Base-by-base conservation (phyloP, 805 yeast species). In the Lipomyces chichibuensis region DNA sequence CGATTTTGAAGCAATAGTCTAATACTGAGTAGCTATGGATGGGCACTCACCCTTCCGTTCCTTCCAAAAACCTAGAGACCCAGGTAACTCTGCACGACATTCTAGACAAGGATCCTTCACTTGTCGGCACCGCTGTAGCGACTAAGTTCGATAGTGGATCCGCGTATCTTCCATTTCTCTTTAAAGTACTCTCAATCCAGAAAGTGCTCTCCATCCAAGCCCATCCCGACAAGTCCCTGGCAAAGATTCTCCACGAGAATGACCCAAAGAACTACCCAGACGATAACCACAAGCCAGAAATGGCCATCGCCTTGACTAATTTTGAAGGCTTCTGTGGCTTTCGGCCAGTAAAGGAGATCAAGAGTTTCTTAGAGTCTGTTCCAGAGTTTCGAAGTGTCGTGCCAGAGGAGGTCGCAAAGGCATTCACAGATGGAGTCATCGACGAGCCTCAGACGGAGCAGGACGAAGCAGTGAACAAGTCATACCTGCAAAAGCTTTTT, bases 301-400 rank as follows among this genome's bases (percentile, higher is more conserved):
- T 95, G 99, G 99, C 99, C 60, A 87, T 95, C 75, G 99, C 99
- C 8, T 88, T 95, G 63, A 93, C 98, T 27, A 91, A 87, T 68
- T 95, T 95, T 75, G 98, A 95, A 82, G 98, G 98, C 0, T 94
- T 95, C 80, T 95, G 99, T 80, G 99, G 99, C 0, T 95, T 95
- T 83, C 89, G 95, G 77, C 99, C 99, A 25, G 84, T 93, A 75
- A 84, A 82, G 46, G 89, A 92, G 79, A 84, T 95, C 72, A 88
- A 88, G 59, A 81, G 81, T 57, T 87, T 91, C 69, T 83, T 95
- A 74, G 76, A 83, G 66, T 84, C 85, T 14, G 85, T 95, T 60
- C 94, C 96, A 2, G 98, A 94, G 80, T 86, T 95, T 62, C 80
- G 77, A 54, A 85, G 81, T 54, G 80, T 95, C 59, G 89, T 93